Conservation (phyloP, 768 basidiomycete species). For the Pholiota microspora region DNA sequence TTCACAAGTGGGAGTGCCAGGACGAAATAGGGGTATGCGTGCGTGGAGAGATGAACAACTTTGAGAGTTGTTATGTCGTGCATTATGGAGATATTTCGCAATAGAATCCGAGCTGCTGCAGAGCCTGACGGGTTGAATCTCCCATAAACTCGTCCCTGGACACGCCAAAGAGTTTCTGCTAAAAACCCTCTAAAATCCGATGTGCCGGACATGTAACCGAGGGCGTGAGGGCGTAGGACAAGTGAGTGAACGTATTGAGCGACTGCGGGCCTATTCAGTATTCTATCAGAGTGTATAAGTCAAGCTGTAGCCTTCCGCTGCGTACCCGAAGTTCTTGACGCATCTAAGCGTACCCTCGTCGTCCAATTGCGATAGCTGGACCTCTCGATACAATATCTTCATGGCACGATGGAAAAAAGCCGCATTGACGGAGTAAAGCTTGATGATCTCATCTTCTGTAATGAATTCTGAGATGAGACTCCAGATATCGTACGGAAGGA, state of each 20-base stretch:
- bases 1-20: neutral
- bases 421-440: neutral
- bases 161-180: neutral
- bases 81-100: neutral
- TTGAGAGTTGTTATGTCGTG: neutral
- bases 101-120: neutral
- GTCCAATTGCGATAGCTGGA: neutral
- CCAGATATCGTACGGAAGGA: constrained; percentile 1
- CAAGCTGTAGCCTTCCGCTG: no score
- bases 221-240: neutral
- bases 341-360: constrained; percentile 1
- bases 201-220: neutral
- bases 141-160: neutral
- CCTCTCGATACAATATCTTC: neutral
- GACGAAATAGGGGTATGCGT: neutral
- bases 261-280: neutral
- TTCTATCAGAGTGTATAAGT: no score
- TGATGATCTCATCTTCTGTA: neutral
- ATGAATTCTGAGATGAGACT: neutral
- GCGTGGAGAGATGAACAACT: neutral
- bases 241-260: neutral
- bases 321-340: neutral
- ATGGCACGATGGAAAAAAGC: constrained; percentile 1
- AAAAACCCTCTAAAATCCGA: neutral
- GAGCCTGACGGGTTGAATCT: neutral